Evolutionary conservation across 257 asterid genomes (phyloP).

Genomic region (Gardenia jasminoides): DNA sequence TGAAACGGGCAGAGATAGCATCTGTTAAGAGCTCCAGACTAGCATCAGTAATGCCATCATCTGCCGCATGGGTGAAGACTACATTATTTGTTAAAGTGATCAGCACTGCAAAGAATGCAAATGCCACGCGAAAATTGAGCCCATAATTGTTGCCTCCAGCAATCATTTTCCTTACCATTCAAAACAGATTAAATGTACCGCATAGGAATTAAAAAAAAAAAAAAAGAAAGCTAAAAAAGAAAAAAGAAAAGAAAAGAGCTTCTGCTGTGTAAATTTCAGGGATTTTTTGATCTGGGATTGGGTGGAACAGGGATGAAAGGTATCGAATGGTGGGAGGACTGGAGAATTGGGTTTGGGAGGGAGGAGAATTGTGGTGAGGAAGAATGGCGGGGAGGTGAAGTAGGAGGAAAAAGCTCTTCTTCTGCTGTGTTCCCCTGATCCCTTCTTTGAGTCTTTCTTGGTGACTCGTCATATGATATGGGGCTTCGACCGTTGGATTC

Average conservation of each 20-base stretch:
- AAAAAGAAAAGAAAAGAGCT: no score
- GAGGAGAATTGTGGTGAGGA: constrained; percentile 25
- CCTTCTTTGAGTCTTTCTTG: constrained; percentile 4
- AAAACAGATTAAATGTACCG: no score
- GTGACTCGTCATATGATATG: not conserved
- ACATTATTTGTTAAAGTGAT: not conserved
- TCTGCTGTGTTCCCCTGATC: not conserved
- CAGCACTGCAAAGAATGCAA: not conserved
- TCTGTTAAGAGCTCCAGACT: constrained; percentile 52
- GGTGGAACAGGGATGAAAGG: not conserved
- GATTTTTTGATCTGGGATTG: not conserved
- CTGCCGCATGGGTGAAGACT: not conserved
- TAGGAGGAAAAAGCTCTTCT: constrained; percentile 32
- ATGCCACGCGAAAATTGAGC: not conserved
- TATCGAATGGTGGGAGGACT: not conserved
- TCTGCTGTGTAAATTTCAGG: not conserved
- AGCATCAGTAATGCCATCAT: constrained; percentile 16
- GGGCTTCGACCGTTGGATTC: not conserved
- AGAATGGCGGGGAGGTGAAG: constrained; percentile 87
- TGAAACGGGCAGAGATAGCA: constrained; percentile 50
- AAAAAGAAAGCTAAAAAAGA: no score
- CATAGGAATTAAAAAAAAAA: not conserved
- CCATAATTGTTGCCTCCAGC: not conserved
- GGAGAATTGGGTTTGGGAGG: constrained; percentile 18
- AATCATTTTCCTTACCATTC: not conserved